These are phyloP conservation scores for Epichloe aotearoae DNA, from an alignment of 2,329 filamentous ascomycete species.

Conservation along the genomic window DNA sequence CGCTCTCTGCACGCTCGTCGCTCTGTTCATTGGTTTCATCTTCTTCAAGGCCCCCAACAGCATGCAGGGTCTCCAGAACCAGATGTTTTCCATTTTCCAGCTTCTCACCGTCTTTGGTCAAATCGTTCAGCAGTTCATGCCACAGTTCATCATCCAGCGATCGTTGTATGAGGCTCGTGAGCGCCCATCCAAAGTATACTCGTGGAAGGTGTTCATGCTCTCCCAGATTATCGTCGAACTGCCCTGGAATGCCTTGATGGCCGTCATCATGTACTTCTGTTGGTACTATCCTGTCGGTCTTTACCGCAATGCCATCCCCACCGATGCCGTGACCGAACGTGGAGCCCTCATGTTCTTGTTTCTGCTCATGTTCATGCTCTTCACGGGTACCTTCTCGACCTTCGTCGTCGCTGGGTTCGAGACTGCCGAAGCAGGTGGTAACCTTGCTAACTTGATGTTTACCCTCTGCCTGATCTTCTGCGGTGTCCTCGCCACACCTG, in stretches of 20 bases:
- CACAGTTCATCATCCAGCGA: conserved; percentile 71
- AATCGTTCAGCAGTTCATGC: conserved; percentile 70
- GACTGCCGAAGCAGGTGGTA: conserved; percentile 60
- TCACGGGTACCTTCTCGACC: conserved; percentile 68
- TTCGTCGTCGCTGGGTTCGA: conserved; percentile 66
- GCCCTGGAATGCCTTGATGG: conserved; percentile 69
- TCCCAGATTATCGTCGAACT: conserved; percentile 75
- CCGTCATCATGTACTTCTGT: conserved; percentile 61
- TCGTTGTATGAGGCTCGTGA: conserved; percentile 76
- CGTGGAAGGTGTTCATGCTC: conserved; percentile 75
- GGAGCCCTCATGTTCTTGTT: conserved; percentile 71
- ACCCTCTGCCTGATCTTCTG: conserved; percentile 63
- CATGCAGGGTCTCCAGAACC: conserved; percentile 70
- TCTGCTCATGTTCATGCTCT: conserved; percentile 61
- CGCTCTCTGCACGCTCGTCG: conserved; percentile 47
- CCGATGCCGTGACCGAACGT: conserved; percentile 50
- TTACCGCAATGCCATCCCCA: conserved; percentile 52
- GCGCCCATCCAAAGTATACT: conserved; percentile 71
- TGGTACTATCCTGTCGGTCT: conserved; percentile 84
- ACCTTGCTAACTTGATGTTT: conserved; percentile 65
- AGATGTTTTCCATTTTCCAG: conserved; percentile 80
- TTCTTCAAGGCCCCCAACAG: conserved; percentile 62
- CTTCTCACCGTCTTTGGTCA: conserved; percentile 70
- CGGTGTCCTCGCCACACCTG: conserved; percentile 54
- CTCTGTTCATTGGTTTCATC: conserved; percentile 72